Base-by-base conservation (phyloP, 805 yeast species). In the Candida maesae region DNA sequence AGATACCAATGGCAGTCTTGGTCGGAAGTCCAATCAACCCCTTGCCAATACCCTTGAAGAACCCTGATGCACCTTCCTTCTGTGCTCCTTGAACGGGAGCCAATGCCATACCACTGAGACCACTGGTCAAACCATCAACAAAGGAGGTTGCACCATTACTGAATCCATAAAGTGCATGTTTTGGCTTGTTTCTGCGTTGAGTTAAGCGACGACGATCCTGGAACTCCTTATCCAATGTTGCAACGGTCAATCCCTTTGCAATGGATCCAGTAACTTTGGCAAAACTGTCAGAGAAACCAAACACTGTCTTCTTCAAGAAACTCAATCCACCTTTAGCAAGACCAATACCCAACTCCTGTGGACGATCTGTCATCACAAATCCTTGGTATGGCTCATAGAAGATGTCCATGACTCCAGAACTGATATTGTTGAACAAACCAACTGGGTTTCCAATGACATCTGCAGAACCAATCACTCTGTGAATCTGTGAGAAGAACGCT, bases 301-400 rank as follows among this genome's bases (percentile, higher is more conserved):
- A 95, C 0, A 93, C 91, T 0, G 97, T 84, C 65, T 93, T 93
- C 59, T 91, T 90, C 58, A 95, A 71, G 66, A 93, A 93, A 61
- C 96, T 86, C 47, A 88, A 65, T 1, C 98, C 95, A 44, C 99
- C 99, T 59, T 89, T 91, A 2, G 99, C 99, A 33, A 93, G 63
- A 3, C 96, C 95, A 44, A 93, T 85, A 30, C 99, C 98, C 29
- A 93, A 67, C 52, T 95, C 99, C 56, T 87, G 95, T 1, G 99
- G 99, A 28, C 97, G 69, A 61, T 93, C 99, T 47, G 84, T 91
- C 76, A 93, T 78, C 36, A 91, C 78, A 52, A 87, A 86, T 0
- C 99, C 99, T 58, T 89, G 93, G 56, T 91, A 93, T 3, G 99
- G 99, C 58, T 91, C 98, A 59, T 93, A 93, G 61, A 93, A 93